Evolutionary conservation across 495 filamentous ascomycete species (phyloP).

Genomic region (Penicillium egyptiacum): DNA sequence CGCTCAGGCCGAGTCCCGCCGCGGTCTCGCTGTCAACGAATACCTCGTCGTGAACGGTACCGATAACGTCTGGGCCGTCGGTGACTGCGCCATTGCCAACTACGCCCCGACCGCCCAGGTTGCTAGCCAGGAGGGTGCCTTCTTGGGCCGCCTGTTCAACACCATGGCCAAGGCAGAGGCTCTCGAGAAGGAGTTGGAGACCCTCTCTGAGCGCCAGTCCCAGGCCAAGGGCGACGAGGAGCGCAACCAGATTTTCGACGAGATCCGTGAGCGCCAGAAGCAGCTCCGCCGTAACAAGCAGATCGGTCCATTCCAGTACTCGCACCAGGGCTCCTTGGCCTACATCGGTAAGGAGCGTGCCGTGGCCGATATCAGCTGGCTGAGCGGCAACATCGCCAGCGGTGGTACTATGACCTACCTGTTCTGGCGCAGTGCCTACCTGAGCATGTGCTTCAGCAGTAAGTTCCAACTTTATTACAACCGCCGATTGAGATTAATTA

Average conservation of each 20-base stretch:
- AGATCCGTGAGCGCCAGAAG: slow-evolving; percentile 84
- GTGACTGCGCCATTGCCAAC: slow-evolving; percentile 91
- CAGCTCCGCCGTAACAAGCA: slow-evolving; percentile 86
- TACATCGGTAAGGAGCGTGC: slow-evolving; percentile 99
- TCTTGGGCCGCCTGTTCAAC: slow-evolving; percentile 95
- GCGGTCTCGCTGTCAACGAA: slow-evolving; percentile 94
- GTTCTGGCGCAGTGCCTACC: slow-evolving; percentile 96
- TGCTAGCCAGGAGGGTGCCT: slow-evolving; percentile 91
- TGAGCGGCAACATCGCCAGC: slow-evolving; percentile 90
- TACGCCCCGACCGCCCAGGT: slow-evolving; percentile 98
- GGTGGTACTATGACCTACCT: slow-evolving; percentile 81
- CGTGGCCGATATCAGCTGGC: slow-evolving; percentile 96
- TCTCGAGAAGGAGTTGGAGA: slow-evolving; percentile 69
- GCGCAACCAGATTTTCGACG: slow-evolving; percentile 55
- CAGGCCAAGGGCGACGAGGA: slow-evolving; percentile 58
- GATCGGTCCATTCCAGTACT: slow-evolving; percentile 96
- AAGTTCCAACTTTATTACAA: slow-evolving; percentile 42
- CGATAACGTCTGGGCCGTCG: slow-evolving; percentile 91
- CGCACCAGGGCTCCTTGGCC: slow-evolving; percentile 91
- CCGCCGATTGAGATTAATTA: not conserved
- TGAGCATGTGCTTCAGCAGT: slow-evolving; percentile 99
- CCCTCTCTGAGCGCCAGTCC: slow-evolving; percentile 62
- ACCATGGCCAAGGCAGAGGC: slow-evolving; percentile 89
- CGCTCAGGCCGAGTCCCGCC: slow-evolving; percentile 90
- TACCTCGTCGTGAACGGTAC: slow-evolving; percentile 97